These are phyloP conservation scores for Rosa chinensis DNA, from an alignment of 306 rosid species.

Conservation along the genomic window DNA sequence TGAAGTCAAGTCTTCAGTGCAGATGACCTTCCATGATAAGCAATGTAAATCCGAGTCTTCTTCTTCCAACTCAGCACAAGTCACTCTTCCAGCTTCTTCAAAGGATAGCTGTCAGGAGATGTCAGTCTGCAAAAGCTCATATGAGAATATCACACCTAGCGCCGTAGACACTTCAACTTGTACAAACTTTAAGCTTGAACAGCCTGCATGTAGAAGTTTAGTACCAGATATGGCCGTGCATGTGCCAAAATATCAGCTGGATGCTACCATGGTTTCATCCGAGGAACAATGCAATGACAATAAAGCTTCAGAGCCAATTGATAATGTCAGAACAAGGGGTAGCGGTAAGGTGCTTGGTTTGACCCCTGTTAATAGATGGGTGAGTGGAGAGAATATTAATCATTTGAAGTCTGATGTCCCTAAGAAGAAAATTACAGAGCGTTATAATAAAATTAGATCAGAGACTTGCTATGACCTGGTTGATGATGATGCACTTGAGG, in stretches of 20 bases:
- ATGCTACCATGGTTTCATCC: conserved; percentile 8
- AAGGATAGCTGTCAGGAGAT: conserved; percentile 35
- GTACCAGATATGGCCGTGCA: not conserved
- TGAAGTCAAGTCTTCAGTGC: conserved; percentile 23
- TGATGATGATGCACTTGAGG: conserved; percentile 25
- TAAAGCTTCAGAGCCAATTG: conserved; percentile 19
- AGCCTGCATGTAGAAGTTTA: conserved; percentile 22
- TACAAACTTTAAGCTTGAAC: conserved; percentile 21
- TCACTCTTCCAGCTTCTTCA: conserved; percentile 31
- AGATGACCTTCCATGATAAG: conserved; percentile 15
- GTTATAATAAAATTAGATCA: conserved; percentile 13
- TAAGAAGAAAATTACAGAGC: conserved; percentile 20
- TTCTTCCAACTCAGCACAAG: conserved; percentile 32
- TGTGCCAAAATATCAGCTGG: conserved; percentile 13
- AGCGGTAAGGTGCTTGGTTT: conserved; percentile 17
- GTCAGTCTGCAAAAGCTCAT: conserved; percentile 20
- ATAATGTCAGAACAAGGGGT: conserved; percentile 10
- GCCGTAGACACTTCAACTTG: conserved; percentile 20
- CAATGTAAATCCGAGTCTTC: conserved; percentile 28
- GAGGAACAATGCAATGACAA: conserved; percentile 7
- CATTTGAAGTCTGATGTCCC: conserved; percentile 11
- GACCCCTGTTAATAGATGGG: conserved; percentile 8
- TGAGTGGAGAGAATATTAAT: not conserved
- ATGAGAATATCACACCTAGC: conserved; percentile 10
- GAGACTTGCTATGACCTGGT: conserved; percentile 16